Base-by-base conservation (phyloP, 2,329 filamentous ascomycete species). In the Talaromyces sp. region DNA sequence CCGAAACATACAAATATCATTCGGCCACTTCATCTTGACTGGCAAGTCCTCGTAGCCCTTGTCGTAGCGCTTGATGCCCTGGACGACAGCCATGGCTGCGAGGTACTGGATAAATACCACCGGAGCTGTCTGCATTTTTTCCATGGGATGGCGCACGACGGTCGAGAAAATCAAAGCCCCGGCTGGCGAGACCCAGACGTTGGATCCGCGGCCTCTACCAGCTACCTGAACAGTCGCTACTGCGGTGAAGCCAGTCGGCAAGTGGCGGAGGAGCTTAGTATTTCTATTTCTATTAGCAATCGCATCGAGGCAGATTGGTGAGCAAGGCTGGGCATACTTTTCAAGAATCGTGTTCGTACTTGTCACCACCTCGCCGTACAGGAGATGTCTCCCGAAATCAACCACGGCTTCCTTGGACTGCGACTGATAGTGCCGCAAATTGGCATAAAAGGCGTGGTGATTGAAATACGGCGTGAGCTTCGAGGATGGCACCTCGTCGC, bases 81-180 rank as follows among this genome's bases (percentile, higher is more conserved):
- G 85, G 2, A 96, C 89, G 50, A 94, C 89, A 47, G 95, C 93
- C 53, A 99, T 85, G 0, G 92, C 93, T 0, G 92, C 88, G 14
- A 99, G 84, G 72, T 99, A 99, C 75, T 98, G 95, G 31, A 98
- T 83, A 75, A 99, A 98, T 0, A 97, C 88, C 9, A 98, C 88
- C 0, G 95, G 93, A 0, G 90, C 89, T 1, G 82, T 85, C 51
- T 84, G 81, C 8, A 87, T 88, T 8, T 95, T 83, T 33, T 89
- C 82, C 33, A 90, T 85, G 0, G 90, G 85, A 76, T 99, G 95
- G 65, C 91, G 90, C 66, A 99, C 86, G 44, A 96, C 87, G 0
- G 89, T 92, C 9, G 92, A 96, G 78, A 96, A 95, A 73, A 97
- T 89, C 5, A 98, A 82, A 40, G 87, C 87, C 0, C 95, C 95